Base-by-base conservation (phyloP, 169 alveolate species). In the Plasmodium gaboni region DNA sequence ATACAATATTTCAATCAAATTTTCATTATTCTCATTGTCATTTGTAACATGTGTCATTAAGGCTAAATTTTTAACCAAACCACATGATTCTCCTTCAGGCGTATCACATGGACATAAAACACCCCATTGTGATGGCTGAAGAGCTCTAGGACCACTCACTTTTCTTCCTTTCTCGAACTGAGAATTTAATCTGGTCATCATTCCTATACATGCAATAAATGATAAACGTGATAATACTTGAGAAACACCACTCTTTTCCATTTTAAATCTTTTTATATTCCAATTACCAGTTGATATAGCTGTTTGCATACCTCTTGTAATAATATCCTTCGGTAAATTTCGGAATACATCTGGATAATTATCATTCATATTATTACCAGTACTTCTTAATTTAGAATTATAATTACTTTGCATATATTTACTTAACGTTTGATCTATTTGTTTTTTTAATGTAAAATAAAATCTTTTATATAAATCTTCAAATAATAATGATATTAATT, bases 61-160 rank as follows among this genome's bases (percentile, higher is more conserved):
- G 1, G 99, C 98, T 73, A 98, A 96, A 92, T 97, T 98, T 92
- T 99, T 99, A 12, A 98, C 99, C 15, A 98, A 92, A 9, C 99
- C 99, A 88, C 99, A 98, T 38, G 98, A 96, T 88, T 98, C 99
- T 1, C 99, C 99, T 83, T 99, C 99, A 1, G 99, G 99, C 2
- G 99, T 99, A 92, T 99, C 99, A 88, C 99, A 97, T 1, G 99
- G 99, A 76, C 99, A 99, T 12, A 99, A 87, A 95, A 99, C 97
- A 6, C 99, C 99, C 98, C 99, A 99, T 90, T 98, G 99, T 17
- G 99, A 97, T 7, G 99, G 99, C 89, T 98, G 99, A 22, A 99
- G 93, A 55, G 99, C 98, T 46, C 99, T 95, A 9, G 99, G 99
- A 0, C 99, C 99, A 65, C 99, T 94, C 10, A 98, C 97, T 94